These are phyloP conservation scores for Leccinum pachyderme DNA, from an alignment of 1,284 basidiomycete genomes.

Conservation along the genomic window DNA sequence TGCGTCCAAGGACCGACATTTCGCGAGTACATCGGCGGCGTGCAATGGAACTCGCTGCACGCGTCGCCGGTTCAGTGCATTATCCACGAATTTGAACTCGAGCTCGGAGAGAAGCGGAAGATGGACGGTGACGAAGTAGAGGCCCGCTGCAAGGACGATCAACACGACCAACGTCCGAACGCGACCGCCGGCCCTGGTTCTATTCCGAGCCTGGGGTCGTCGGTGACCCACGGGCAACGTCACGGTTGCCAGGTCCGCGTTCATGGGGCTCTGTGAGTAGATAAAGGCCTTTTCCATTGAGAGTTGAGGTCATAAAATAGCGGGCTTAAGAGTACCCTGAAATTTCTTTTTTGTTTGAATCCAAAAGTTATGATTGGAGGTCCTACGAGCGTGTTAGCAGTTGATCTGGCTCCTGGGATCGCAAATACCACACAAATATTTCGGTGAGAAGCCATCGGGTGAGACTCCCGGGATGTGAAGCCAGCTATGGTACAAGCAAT, in stretches of 20 bases:
- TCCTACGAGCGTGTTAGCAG: neutral
- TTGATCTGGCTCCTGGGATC: neutral
- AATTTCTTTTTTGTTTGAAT: too few species aligned
- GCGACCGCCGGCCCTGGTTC: neutral
- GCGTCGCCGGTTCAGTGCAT: neutral
- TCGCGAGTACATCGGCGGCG: slow-evolving; percentile 19
- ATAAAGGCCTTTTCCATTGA: slow-evolving; percentile 4
- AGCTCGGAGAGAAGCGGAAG: neutral
- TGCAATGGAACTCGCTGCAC: slow-evolving; percentile 20
- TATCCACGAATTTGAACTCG: neutral
- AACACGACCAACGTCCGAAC: neutral
- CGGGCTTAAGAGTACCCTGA: too few species aligned
- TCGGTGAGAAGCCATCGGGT: too few species aligned
- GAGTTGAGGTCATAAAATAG: too few species aligned
- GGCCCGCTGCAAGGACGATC: neutral
- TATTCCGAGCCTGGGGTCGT: neutral
- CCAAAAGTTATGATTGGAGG: too few species aligned
- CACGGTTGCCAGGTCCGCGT: neutral
- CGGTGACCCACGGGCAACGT: neutral
- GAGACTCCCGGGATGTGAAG: too few species aligned
- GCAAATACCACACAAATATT: too few species aligned
- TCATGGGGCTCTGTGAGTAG: neutral
- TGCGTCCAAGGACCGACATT: slow-evolving; percentile 26
- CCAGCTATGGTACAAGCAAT: too few species aligned
- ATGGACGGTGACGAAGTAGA: neutral